Evolutionary conservation across 768 basidiomycete genomes (phyloP).

Genomic region (Pulveroboletus ravenelii): DNA sequence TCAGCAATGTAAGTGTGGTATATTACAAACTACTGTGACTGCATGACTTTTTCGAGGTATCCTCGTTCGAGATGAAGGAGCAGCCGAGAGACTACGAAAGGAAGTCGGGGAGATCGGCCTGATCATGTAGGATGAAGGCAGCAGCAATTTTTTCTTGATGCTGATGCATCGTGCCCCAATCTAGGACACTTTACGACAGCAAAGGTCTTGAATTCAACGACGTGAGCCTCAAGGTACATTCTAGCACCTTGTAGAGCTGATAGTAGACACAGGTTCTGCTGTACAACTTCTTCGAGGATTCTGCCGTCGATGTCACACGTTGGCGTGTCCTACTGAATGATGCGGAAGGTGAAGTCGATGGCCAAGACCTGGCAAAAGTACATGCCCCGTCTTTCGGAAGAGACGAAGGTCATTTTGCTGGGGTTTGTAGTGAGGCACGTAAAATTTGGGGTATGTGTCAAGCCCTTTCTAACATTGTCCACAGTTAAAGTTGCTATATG

Average conservation of each 20-base stretch:
- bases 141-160: rapidly evolving
- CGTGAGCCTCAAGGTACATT: not conserved
- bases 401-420: slow-evolving; percentile 45
- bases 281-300: slow-evolving; percentile 74
- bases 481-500: slow-evolving; percentile 65
- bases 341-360: slow-evolving; percentile 22
- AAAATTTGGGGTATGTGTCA: not conserved
- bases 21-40: not conserved
- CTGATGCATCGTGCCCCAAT: not conserved
- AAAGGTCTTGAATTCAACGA: slow-evolving; percentile 28
- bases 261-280: slow-evolving; percentile 50
- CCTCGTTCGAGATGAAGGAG: slow-evolving; percentile 58
- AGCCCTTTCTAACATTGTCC: not conserved
- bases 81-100: slow-evolving; percentile 41
- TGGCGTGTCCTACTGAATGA: slow-evolving; percentile 58
- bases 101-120: slow-evolving; percentile 57
- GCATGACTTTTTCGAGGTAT: slow-evolving; percentile 42
- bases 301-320: slow-evolving; percentile 42
- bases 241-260: not conserved
- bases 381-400: slow-evolving; percentile 42
- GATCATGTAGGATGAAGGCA: slow-evolving; percentile 43
- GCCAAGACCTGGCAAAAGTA: slow-evolving; percentile 8
- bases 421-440: slow-evolving; percentile 55
- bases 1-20: slow-evolving; percentile 49
- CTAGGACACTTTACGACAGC: slow-evolving; percentile 32